Conservation (phyloP, 176 grass and related monocot species). For the Cenchrus fungigraminus region DNA sequence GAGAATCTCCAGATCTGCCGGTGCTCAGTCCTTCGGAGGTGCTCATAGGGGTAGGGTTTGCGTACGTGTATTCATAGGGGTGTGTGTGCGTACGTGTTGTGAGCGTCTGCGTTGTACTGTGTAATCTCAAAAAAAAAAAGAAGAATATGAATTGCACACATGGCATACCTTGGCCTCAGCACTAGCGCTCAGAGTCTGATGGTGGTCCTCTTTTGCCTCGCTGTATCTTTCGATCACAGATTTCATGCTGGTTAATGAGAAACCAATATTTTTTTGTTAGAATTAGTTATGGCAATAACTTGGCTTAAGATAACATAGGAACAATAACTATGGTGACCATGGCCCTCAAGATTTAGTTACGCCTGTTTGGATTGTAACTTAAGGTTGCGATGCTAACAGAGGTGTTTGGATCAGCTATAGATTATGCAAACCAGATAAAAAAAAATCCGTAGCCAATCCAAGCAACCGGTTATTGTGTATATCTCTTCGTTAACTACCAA, state of each 20-base stretch:
- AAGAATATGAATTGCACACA: background rate
- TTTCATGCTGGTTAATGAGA: slow-evolving; percentile 34
- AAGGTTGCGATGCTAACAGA: background rate
- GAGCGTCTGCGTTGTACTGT: too few relatives aligned
- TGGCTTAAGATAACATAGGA: background rate
- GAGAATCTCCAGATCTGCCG: too few relatives aligned
- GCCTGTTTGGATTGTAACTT: background rate
- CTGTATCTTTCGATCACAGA: slow-evolving; percentile 41
- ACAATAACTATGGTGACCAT: background rate
- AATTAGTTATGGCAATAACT: background rate
- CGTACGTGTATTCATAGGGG: too few relatives aligned
- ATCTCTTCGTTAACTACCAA: background rate
- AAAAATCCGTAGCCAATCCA: too few relatives aligned
- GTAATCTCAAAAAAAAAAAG: too few relatives aligned
- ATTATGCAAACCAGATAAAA: too few relatives aligned
- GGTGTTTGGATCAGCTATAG: too few relatives aligned
- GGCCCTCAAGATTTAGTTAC: too few relatives aligned
- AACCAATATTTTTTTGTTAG: background rate
- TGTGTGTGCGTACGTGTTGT: too few relatives aligned
- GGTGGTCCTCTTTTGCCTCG: slow-evolving; percentile 32
- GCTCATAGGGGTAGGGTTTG: too few relatives aligned
- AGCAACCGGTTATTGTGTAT: too few relatives aligned
- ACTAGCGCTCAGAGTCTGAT: slow-evolving; percentile 9
- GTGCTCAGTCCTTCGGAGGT: too few relatives aligned
- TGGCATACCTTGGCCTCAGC: slow-evolving; percentile 37